These are phyloP conservation scores for Phytophthora sojae DNA, from an alignment of 352 stramenopile species.

Conservation along the genomic window DNA sequence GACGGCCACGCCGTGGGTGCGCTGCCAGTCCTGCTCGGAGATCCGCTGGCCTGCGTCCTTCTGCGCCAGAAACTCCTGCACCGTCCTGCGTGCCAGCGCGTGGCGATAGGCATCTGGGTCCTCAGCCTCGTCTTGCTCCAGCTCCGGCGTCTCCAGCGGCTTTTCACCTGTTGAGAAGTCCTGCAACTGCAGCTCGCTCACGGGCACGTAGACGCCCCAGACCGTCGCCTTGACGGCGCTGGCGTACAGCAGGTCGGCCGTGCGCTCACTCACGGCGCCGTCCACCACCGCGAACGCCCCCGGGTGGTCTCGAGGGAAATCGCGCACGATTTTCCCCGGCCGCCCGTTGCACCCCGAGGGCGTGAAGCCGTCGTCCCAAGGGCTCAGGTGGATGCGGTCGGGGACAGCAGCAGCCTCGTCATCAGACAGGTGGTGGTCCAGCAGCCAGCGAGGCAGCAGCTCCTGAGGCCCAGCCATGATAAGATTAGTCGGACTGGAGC, in stretches of 20 bases:
- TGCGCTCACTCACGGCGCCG: slow-evolving; percentile 48
- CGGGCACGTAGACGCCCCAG: slow-evolving; percentile 74
- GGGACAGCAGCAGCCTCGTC: slow-evolving; percentile 13
- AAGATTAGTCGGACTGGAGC: background rate
- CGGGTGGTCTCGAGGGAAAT: slow-evolving; percentile 48
- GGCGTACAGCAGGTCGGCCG: slow-evolving; percentile 61
- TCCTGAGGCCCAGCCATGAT: slow-evolving; percentile 33
- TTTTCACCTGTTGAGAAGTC: slow-evolving; percentile 3
- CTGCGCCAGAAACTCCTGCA: slow-evolving; percentile 66
- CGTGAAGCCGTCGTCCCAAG: slow-evolving; percentile 72
- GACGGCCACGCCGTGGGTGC: slow-evolving; percentile 62
- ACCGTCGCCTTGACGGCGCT: slow-evolving; percentile 65
- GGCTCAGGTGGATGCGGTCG: slow-evolving; percentile 32
- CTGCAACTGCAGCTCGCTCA: slow-evolving; percentile 31
- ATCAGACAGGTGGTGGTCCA: slow-evolving; percentile 20
- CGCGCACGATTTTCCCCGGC: slow-evolving; percentile 52
- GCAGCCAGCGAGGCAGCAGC: slow-evolving; percentile 40
- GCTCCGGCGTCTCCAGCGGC: slow-evolving; percentile 1
- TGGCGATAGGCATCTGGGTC: slow-evolving; percentile 46
- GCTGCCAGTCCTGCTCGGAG: slow-evolving; percentile 41
- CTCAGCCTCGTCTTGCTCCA: slow-evolving; percentile 22
- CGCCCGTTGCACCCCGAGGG: slow-evolving; percentile 56
- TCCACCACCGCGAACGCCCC: slow-evolving; percentile 52
- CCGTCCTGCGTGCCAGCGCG: slow-evolving; percentile 47
- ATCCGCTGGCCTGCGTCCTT: slow-evolving; percentile 34